A percentile compares a stretch with the other conserved stretches of the same genome.
Evolutionary conservation across 306 rosid genomes (phyloP).

Genomic region (Echinosophora koreensis): DNA sequence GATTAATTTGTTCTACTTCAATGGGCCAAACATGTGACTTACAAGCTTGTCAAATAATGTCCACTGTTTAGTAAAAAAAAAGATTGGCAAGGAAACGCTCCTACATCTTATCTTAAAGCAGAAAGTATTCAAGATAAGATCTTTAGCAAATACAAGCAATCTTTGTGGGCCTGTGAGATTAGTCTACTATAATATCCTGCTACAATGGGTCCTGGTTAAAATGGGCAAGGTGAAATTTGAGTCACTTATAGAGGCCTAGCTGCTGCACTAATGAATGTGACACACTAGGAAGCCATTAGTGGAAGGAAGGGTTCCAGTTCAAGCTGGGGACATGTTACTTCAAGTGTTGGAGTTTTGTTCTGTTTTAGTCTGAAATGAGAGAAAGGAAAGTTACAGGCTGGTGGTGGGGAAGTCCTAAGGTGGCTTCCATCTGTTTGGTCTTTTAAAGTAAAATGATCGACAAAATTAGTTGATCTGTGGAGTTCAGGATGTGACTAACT

Average conservation of each 20-base stretch:
- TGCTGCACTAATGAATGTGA: conserved; percentile 38
- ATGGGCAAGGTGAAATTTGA: conserved; percentile 35
- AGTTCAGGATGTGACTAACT: conserved; percentile 83
- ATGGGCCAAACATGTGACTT: conserved; percentile 51
- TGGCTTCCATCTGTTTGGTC: conserved; percentile 46
- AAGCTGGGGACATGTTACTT: conserved; percentile 49
- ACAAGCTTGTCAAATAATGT: conserved; percentile 67
- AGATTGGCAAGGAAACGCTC: conserved; percentile 52
- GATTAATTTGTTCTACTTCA: conserved; percentile 38
- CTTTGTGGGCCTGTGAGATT: conserved; percentile 55
- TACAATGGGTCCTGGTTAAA: conserved; percentile 45
- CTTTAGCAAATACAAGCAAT: conserved; percentile 42
- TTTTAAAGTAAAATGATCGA: conserved; percentile 46
- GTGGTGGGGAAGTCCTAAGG: conserved; percentile 42
- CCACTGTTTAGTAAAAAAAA: conserved; percentile 49
- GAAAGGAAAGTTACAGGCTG: conserved; percentile 45
- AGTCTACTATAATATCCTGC: conserved; percentile 47
- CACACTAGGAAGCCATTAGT: conserved; percentile 39
- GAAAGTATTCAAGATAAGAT: conserved; percentile 68
- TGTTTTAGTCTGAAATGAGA: conserved; percentile 30
- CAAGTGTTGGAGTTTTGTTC: conserved; percentile 55
- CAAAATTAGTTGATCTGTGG: conserved; percentile 39
- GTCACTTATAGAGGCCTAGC: conserved; percentile 39
- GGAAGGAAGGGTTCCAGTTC: conserved; percentile 8
- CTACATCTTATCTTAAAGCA: conserved; percentile 60